These are phyloP conservation scores for Backusella liffmaniae DNA, from an alignment of 192 early-diverging fungal species.

Conservation along the genomic window DNA sequence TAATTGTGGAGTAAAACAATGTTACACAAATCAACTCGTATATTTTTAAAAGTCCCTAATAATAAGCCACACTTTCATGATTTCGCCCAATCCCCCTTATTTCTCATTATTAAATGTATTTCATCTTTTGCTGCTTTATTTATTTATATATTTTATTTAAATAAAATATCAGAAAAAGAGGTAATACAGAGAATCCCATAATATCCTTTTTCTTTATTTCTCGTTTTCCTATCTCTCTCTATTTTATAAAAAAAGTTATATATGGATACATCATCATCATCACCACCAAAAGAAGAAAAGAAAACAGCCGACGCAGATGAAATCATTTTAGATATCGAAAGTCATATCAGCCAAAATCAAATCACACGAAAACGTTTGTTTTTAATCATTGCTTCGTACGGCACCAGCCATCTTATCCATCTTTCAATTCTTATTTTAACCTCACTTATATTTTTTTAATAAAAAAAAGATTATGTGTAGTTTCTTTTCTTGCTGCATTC, in stretches of 20 bases:
- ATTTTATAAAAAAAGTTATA: not conserved
- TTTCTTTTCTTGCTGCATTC: conserved; percentile 33
- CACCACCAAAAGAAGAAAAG: not conserved
- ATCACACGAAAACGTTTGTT: not conserved
- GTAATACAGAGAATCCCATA: not conserved
- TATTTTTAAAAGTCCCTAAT: not conserved
- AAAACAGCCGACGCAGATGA: not conserved
- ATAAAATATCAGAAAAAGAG: not conserved
- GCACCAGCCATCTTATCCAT: not conserved
- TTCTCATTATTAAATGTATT: not conserved
- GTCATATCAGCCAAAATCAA: not conserved
- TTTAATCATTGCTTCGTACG: conserved; percentile 13
- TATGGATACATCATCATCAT: not conserved
- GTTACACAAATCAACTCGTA: not conserved
- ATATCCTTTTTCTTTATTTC: not conserved
- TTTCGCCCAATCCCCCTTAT: not conserved
- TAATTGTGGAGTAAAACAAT: not conserved
- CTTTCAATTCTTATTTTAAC: not conserved
- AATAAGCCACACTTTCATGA: not conserved
- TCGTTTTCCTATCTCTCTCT: not conserved
- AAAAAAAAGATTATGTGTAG: conserved; percentile 19
- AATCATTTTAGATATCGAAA: not conserved
- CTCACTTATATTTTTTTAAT: too few relatives aligned
- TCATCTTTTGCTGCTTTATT: not conserved
- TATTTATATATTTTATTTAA: not conserved